Evolutionary conservation across 1,139 yeast species (phyloP), one percentile per base, ranked within the genome.

Genomic region (Diutina mesorugosa): DNA sequence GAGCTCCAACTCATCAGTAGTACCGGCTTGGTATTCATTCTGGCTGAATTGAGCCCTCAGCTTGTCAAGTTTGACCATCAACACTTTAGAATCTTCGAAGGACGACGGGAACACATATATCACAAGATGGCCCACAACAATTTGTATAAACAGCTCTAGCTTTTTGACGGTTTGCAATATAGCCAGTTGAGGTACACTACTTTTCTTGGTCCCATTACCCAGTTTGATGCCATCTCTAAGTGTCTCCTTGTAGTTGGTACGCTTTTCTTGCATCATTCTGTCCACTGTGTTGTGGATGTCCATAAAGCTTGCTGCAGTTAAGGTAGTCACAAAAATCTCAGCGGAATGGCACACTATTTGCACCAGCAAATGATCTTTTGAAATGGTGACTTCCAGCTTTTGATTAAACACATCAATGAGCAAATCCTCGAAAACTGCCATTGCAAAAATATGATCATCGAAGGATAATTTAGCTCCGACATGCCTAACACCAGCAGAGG

Each of bases 401-500:
- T 86, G 89, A 66, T 91, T 91, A 65, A 79, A 85, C 45, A 90
- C 74, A 50, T 83, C 83, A 48, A 86, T 69, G 7, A 78, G 73
- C 41, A 83, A 72, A 1, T 74, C 72, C 28, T 74, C 70, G 41
- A 86, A 66, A 32, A 77, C 76, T 1, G 83, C 79, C 56, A 91
- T 78, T 18, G 88, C 79, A 69, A 93, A 90, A 29, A 88, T 82
- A 65, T 91, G 97, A 65, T 84, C 89, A 66, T 93, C 98, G 64
- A 91, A 82, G 0, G 93, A 83, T 8, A 84, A 71, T 64, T 85
- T 86, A 9, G 81, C 66, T 50, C 83, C 82, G 21, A 89, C 63
- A 10, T 75, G 71, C 2, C 74, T 81, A 52, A 89, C 67, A 0
- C 86, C 85, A 3, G 81, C 73, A 0, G 86, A 77, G 3, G 87